Conservation (phyloP, 2,329 filamentous ascomycete species). For the Ascomycota sp. region DNA sequence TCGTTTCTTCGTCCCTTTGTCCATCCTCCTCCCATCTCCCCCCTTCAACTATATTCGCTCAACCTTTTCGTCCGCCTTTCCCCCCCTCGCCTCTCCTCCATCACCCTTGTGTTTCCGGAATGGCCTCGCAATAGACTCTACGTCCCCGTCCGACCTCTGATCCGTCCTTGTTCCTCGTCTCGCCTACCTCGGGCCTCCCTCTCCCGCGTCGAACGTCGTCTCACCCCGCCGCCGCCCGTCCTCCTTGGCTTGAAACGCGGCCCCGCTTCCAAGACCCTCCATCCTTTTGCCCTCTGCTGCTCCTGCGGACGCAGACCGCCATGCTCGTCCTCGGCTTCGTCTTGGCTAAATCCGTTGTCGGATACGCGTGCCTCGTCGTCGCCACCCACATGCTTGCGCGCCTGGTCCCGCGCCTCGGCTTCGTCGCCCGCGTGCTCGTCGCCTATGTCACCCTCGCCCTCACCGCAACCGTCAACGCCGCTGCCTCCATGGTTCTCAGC, state of each 20-base stretch:
- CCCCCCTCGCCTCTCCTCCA: background rate
- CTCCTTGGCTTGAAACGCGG: too few relatives aligned
- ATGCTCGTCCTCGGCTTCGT: slow-evolving; percentile 18
- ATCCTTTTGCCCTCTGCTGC: too few relatives aligned
- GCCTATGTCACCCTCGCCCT: slow-evolving; percentile 41
- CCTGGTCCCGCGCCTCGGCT: slow-evolving; percentile 37
- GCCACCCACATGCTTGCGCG: slow-evolving; percentile 42
- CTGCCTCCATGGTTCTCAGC: slow-evolving; percentile 52
- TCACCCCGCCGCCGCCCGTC: too few relatives aligned
- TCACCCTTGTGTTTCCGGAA: too few relatives aligned
- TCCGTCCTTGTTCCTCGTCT: too few relatives aligned
- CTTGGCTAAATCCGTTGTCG: slow-evolving; percentile 25
- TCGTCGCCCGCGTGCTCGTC: slow-evolving; percentile 47
- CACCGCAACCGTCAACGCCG: slow-evolving; percentile 51
- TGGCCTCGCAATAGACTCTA: too few relatives aligned
- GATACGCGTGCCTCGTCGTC: slow-evolving; percentile 29
- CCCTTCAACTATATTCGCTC: too few relatives aligned
- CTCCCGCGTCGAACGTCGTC: too few relatives aligned
- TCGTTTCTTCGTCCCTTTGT: background rate
- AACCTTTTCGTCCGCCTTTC: background rate
- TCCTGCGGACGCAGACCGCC: too few relatives aligned
- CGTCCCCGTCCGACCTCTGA: too few relatives aligned
- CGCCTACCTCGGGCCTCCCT: too few relatives aligned
- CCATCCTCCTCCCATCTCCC: background rate
- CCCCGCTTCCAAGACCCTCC: too few relatives aligned